Base-by-base conservation (phyloP, 106 monocot species). In the Phalaenopsis aphrodite region DNA sequence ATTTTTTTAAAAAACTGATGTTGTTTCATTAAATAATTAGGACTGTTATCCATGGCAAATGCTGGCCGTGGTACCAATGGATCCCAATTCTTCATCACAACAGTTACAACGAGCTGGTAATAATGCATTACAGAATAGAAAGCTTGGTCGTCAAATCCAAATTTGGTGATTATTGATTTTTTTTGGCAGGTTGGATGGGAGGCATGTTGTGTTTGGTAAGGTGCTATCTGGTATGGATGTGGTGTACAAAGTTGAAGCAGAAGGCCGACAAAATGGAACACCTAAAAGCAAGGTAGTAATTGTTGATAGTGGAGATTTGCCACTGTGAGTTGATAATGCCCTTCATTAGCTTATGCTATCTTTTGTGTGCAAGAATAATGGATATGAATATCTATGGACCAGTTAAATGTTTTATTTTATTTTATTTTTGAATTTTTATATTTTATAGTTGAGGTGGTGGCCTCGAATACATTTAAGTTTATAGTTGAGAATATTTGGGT, bases 151-250 rank as follows among this genome's bases (percentile, higher is more conserved):
- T 52, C 52, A 52, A 52, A 52, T 45, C 5, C 43, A 4, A 4
- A 45, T 45, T 4, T 45, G 43, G 6, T 52, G 12, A 52, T 52
- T 2, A 12, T 10, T 10, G 11, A 12, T 12, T 11, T 14, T 38
- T 75, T 15, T 56, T 19, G 5, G 24, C 78, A 97, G 96, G 94
- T 90, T 97, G 94, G 97, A 94, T 77, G 97, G 97, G 7, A 92
- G 85, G 17, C 97, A 97, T 77, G 97, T 97, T 36, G 97, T 97
- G 24, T 97, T 97, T 36, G 97, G 94, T 38, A 94, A 97, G 79
- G 97, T 97, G 37, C 4, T 97, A 0, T 94, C 94, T 55, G 97
- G 97, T 79, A 97, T 97, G 97, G 94, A 97, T 84, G 97, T 97
- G 65, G 82, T 97, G 5, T 97, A 97, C 90, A 94, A 97, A 84